Evolutionary conservation across 2,329 filamentous ascomycete species (phyloP).

Genomic region (Fusarium lateritium): DNA sequence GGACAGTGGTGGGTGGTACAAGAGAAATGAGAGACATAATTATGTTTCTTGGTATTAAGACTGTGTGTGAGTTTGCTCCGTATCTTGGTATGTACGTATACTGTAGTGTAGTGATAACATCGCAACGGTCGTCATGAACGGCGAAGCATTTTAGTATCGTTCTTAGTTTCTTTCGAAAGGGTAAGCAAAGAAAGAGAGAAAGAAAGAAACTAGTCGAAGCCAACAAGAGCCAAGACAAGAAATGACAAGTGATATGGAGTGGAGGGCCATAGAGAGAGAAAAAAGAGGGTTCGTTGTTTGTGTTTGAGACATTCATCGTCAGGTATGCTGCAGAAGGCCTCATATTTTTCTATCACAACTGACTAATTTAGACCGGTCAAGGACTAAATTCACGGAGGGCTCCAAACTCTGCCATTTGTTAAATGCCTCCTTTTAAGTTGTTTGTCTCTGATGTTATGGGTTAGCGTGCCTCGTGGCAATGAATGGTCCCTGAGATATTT

Average conservation of each 20-base stretch:
- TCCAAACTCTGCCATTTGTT: not conserved
- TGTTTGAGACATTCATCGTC: slow-evolving; percentile 29
- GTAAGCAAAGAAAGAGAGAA: too few species aligned
- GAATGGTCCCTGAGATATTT: slow-evolving; percentile 10
- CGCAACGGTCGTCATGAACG: too few species aligned
- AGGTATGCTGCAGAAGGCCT: slow-evolving; percentile 30
- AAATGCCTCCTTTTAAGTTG: not conserved
- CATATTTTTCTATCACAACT: slow-evolving; percentile 27
- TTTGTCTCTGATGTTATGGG: not conserved
- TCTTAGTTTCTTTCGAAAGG: too few species aligned
- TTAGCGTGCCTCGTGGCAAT: slow-evolving; percentile 27
- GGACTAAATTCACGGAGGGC: not conserved
- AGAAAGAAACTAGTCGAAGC: not conserved
- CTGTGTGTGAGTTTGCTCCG: not conserved
- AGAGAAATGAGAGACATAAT: slow-evolving; percentile 14
- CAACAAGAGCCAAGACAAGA: slow-evolving; percentile 5
- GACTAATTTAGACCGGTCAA: slow-evolving; percentile 30
- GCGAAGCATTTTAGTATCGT: too few species aligned
- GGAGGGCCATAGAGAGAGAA: not conserved
- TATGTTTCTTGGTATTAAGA: not conserved
- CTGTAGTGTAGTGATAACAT: too few species aligned
- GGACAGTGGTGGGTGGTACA: slow-evolving; percentile 14
- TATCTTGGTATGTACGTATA: not conserved
- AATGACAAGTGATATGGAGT: not conserved
- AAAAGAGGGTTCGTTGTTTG: not conserved